Evolutionary conservation across 2,329 filamentous ascomycete species (phyloP).

Genomic region (Fusarium gaditjirri): DNA sequence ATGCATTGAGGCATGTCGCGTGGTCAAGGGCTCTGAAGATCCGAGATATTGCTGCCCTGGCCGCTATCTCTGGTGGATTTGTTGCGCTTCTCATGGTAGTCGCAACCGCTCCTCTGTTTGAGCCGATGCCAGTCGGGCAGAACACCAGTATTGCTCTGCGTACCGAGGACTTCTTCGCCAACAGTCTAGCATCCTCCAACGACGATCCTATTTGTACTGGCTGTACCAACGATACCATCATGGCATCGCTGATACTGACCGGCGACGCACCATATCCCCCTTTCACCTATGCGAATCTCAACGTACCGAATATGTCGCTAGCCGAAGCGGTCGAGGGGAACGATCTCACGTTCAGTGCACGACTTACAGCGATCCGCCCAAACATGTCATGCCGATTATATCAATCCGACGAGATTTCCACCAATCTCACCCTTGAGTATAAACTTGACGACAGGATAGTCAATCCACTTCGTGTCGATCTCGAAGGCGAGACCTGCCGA

Average conservation of each 20-base stretch:
- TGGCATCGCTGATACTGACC: slow-evolving; percentile 50
- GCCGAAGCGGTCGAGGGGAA: slow-evolving; percentile 17
- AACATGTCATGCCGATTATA: slow-evolving; percentile 44
- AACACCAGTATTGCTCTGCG: slow-evolving; percentile 40
- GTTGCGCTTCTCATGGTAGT: slow-evolving; percentile 47
- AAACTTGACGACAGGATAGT: slow-evolving; percentile 21
- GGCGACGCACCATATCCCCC: slow-evolving; percentile 50
- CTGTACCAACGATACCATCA: slow-evolving; percentile 45
- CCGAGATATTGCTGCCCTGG: slow-evolving; percentile 43
- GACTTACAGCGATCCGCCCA: slow-evolving; percentile 48
- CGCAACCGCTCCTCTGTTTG: slow-evolving; percentile 49
- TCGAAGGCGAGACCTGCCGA: slow-evolving; percentile 37
- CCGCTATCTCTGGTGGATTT: slow-evolving; percentile 44
- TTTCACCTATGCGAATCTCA: slow-evolving; percentile 50
- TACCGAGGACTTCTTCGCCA: slow-evolving; percentile 47
- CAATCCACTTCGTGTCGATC: slow-evolving; percentile 40
- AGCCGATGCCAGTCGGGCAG: slow-evolving; percentile 41
- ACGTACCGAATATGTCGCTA: slow-evolving; percentile 41
- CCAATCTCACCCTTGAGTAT: slow-evolving; percentile 40
- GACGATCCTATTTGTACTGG: slow-evolving; percentile 39
- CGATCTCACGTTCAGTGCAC: slow-evolving; percentile 38
- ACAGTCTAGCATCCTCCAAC: slow-evolving; percentile 37
- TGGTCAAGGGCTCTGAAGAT: slow-evolving; percentile 43
- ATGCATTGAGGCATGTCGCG: slow-evolving; percentile 44
- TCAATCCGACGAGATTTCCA: slow-evolving; percentile 33